Evolutionary conservation across 1,284 basidiomycete species (phyloP).

Genomic region (Caloboletus firmus): DNA sequence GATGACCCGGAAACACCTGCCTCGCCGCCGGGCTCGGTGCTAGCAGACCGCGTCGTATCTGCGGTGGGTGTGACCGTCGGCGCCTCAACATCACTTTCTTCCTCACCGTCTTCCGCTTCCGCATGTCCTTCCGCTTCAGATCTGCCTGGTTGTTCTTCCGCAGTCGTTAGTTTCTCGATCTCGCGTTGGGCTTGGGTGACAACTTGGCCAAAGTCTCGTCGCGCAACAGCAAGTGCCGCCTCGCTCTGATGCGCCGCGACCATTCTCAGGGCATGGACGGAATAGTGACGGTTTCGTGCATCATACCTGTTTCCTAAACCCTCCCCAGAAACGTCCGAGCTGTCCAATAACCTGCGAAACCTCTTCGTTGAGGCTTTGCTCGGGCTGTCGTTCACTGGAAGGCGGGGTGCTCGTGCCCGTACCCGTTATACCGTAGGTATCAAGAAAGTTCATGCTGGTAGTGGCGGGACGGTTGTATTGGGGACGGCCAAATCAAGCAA

Average conservation of each 20-base stretch:
- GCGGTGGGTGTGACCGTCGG: constrained; percentile 26
- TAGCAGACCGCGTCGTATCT: constrained; percentile 26
- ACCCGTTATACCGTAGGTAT: constrained; percentile 55
- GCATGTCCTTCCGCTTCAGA: background rate
- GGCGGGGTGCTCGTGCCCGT: constrained; percentile 49
- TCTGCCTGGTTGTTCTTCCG: constrained; percentile 16
- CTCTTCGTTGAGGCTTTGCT: constrained; percentile 79
- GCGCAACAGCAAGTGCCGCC: constrained; percentile 66
- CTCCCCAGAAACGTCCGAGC: constrained; percentile 85
- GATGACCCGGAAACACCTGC: constrained; percentile 21
- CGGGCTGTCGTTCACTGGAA: constrained; percentile 40
- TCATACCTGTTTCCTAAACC: constrained; percentile 81
- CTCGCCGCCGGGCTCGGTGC: constrained; percentile 22
- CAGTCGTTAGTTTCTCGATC: constrained; percentile 59
- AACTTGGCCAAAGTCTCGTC: constrained; percentile 76
- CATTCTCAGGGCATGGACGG: constrained; percentile 3
- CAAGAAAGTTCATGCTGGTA: constrained; percentile 68
- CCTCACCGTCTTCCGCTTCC: constrained; percentile 12
- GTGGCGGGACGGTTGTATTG: background rate
- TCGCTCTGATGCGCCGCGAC: constrained; percentile 57
- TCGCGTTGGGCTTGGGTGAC: constrained; percentile 84
- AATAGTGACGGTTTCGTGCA: constrained; percentile 26
- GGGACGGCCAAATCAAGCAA: constrained; percentile 18
- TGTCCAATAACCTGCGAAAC: constrained; percentile 84
- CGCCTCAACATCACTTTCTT: constrained; percentile 21